Evolutionary conservation across 352 stramenopile genomes (phyloP).

Genomic region (Aphanomyces cochlioides): DNA sequence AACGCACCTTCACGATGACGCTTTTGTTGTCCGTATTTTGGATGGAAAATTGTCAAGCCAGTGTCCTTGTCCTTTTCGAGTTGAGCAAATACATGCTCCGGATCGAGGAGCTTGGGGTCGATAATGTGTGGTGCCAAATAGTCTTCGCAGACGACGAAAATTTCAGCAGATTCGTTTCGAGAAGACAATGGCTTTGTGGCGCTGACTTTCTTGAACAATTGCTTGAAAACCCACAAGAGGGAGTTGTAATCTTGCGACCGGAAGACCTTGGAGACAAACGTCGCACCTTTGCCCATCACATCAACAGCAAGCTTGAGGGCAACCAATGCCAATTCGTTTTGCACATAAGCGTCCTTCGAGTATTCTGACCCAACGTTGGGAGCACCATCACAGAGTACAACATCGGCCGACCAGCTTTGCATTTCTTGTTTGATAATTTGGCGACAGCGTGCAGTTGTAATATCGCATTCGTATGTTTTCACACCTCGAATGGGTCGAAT

Average conservation of each 20-base stretch:
- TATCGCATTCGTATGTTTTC: conserved; percentile 97
- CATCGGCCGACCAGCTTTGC: conserved; percentile 91
- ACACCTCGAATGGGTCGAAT: conserved; percentile 96
- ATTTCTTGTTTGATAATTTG: conserved; percentile 92
- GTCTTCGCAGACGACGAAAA: conserved; percentile 98
- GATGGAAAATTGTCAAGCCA: conserved; percentile 96
- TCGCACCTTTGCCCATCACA: conserved; percentile 91
- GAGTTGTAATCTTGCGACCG: conserved; percentile 98
- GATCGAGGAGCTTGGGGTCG: conserved; percentile 96
- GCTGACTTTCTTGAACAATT: conserved; percentile 97
- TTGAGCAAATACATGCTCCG: conserved; percentile 97
- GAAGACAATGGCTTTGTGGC: conserved; percentile 98
- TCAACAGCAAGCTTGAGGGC: conserved; percentile 97
- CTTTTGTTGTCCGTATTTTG: conserved; percentile 95
- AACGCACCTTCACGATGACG: conserved; percentile 88
- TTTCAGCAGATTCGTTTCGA: conserved; percentile 98
- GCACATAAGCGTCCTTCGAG: conserved; percentile 98
- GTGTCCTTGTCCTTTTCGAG: conserved; percentile 79
- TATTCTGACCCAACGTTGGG: conserved; percentile 98
- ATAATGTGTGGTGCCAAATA: conserved; percentile 97
- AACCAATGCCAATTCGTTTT: conserved; percentile 97
- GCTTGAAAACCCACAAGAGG: conserved; percentile 98
- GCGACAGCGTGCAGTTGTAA: conserved; percentile 87
- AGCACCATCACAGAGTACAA: conserved; percentile 98
- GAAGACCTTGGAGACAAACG: conserved; percentile 97